Conservation (phyloP, 805 yeast genomes). For the Wickerhamiella azymoides region DNA sequence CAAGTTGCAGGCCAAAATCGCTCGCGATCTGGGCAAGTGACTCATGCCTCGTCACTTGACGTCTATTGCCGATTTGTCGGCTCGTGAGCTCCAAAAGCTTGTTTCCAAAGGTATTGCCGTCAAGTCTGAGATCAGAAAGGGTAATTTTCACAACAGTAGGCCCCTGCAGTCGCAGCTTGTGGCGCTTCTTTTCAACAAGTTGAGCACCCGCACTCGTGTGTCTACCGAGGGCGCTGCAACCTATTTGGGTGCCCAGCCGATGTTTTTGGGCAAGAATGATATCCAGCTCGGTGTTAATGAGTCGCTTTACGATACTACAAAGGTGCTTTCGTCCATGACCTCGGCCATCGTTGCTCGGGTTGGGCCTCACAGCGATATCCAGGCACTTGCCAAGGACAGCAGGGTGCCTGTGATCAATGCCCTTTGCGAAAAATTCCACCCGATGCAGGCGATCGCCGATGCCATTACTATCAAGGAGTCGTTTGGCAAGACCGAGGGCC, state of each 20-base stretch:
- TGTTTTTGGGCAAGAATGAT: constrained; percentile 93
- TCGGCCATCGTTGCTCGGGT: constrained; percentile 97
- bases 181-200: constrained; percentile 72
- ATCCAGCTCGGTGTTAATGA: constrained; percentile 95
- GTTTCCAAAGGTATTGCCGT: constrained; percentile 60
- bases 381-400: constrained; percentile 62
- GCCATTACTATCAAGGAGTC: constrained; percentile 72
- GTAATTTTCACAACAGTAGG: constrained; percentile 39
- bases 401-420: constrained; percentile 87
- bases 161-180: constrained; percentile 69
- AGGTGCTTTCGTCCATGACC: constrained; percentile 87
- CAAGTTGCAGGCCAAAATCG: background rate
- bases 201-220: constrained; percentile 91
- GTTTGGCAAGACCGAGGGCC: constrained; percentile 36
- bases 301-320: constrained; percentile 74
- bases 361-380: constrained; percentile 68
- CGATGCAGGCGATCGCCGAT: constrained; percentile 91
- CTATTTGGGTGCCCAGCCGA: constrained; percentile 88
- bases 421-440: constrained; percentile 84
- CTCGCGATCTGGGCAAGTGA: background rate
- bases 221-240: constrained; percentile 90
- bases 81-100: constrained; percentile 54
- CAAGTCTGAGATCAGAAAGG: constrained; percentile 31
- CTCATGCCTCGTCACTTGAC: constrained; percentile 43
- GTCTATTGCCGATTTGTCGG: constrained; percentile 64